Conservation (phyloP, 208 protist genomes). For the Trypanosoma platydactyli region DNA sequence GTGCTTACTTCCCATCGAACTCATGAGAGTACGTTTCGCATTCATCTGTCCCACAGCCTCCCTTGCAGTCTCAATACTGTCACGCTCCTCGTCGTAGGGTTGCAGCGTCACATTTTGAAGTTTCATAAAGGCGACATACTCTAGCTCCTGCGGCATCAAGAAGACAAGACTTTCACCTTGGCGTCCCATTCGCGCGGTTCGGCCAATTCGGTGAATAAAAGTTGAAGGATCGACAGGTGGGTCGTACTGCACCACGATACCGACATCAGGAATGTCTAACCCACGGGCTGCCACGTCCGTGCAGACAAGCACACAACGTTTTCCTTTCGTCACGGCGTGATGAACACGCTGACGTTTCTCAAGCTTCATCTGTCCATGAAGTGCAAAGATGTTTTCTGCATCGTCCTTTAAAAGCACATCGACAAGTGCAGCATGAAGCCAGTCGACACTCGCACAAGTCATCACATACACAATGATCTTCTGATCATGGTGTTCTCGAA, state of each 20-base stretch:
- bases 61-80: conserved; percentile 56
- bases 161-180: conserved; percentile 92
- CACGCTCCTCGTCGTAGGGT: conserved; percentile 69
- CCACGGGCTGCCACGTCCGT: conserved; percentile 96
- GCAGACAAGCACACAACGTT: conserved; percentile 92
- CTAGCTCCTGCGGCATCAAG: conserved; percentile 91
- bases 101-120: conserved; percentile 89
- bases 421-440: conserved; percentile 77
- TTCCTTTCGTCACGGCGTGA: conserved; percentile 52
- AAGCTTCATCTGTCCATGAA: conserved; percentile 93
- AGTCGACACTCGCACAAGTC: conserved; percentile 92
- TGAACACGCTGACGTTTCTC: conserved; percentile 88
- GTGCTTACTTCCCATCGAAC: conserved; percentile 59
- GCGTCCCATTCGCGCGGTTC: conserved; percentile 96
- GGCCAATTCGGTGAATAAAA: conserved; percentile 97
- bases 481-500: conserved; percentile 48
- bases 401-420: conserved; percentile 61
- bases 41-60: conserved; percentile 60
- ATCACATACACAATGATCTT: conserved; percentile 94
- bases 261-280: conserved; percentile 95
- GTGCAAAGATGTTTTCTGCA: conserved; percentile 68
- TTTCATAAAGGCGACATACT: conserved; percentile 92
- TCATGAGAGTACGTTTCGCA: conserved; percentile 70
- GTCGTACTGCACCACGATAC: conserved; percentile 98
- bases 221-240: conserved; percentile 92